Evolutionary conservation across 2,329 filamentous ascomycete species (phyloP).

Genomic region (Sporothrix mexicana): DNA sequence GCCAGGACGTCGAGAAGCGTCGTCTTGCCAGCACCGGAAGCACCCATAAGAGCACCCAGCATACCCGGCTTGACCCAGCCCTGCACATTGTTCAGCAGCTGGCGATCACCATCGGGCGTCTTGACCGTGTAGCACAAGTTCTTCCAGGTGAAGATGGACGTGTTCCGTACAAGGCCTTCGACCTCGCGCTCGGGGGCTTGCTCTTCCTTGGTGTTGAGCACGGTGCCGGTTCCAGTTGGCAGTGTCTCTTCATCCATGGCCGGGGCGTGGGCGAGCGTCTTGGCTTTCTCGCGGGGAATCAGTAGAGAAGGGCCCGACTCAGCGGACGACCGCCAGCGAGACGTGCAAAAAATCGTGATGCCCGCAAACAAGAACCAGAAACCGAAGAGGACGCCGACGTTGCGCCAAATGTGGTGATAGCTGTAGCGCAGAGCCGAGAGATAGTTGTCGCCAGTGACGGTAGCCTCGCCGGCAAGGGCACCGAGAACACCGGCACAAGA

Average conservation of each 20-base stretch:
- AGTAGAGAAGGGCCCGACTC: constrained; percentile 32
- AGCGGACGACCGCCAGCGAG: constrained; percentile 28
- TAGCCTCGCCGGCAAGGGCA: constrained; percentile 64
- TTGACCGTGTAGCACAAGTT: constrained; percentile 73
- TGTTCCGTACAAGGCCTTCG: constrained; percentile 61
- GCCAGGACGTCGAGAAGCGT: constrained; percentile 84
- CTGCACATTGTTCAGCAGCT: constrained; percentile 77
- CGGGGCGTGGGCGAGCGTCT: not conserved
- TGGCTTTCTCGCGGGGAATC: constrained; percentile 36
- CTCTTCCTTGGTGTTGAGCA: not conserved
- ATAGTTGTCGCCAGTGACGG: constrained; percentile 67
- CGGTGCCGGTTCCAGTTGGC: not conserved
- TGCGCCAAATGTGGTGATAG: constrained; percentile 74
- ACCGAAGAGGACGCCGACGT: constrained; percentile 80
- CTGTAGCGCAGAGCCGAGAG: constrained; percentile 46
- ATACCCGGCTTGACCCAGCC: constrained; percentile 85
- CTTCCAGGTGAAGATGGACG: constrained; percentile 76
- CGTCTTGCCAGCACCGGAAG: constrained; percentile 88
- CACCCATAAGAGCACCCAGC: constrained; percentile 79
- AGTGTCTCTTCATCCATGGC: not conserved
- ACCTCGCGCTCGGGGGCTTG: constrained; percentile 38
- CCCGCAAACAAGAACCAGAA: constrained; percentile 74
- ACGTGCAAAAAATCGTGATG: constrained; percentile 73
- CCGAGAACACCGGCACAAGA: constrained; percentile 82
- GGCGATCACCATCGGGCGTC: constrained; percentile 64